A percentile compares a stretch with the other conserved stretches of the same genome.
phyloP scores from a whole-genome alignment of 495 filamentous ascomycete genomes.

The Friedmanniomyces simplex region DNA sequence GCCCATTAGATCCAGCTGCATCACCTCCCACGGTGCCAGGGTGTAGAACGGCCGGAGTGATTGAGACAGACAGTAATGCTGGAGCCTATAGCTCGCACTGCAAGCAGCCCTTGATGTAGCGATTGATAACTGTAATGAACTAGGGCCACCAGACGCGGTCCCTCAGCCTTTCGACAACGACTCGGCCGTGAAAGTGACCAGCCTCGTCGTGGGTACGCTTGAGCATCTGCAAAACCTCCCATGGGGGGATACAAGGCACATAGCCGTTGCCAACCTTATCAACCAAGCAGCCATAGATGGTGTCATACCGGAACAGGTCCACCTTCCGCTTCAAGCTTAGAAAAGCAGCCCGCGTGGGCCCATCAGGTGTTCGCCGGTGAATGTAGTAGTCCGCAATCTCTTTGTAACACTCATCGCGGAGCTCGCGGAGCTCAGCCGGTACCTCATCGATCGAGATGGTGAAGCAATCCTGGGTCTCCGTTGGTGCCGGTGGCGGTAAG shows the following conservation, averaged over 20 bases:
- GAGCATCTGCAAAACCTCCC: background rate
- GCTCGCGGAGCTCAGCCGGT: too few species aligned
- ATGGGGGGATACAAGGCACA: background rate
- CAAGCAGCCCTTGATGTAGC: background rate
- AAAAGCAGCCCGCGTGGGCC: too few species aligned
- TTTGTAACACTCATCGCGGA: too few species aligned
- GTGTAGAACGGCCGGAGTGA: background rate
- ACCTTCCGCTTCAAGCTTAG: too few species aligned
- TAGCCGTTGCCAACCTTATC: background rate
- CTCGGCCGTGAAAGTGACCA: background rate
- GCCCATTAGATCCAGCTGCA: background rate
- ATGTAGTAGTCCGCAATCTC: too few species aligned
- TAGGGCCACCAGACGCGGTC: background rate
- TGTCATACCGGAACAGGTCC: too few species aligned
- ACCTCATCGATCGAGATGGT: too few species aligned
- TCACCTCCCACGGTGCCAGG: background rate
- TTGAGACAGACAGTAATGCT: background rate
- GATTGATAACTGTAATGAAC: background rate
- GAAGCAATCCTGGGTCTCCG: too few species aligned
- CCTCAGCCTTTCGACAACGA: background rate
- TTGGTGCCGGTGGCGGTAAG: too few species aligned
- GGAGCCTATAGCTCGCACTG: background rate
- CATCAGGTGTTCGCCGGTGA: too few species aligned
- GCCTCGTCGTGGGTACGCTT: background rate
- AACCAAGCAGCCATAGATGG: too few species aligned